Conservation (phyloP, 805 yeast species). For the Myxozyma vanderwaltii region DNA sequence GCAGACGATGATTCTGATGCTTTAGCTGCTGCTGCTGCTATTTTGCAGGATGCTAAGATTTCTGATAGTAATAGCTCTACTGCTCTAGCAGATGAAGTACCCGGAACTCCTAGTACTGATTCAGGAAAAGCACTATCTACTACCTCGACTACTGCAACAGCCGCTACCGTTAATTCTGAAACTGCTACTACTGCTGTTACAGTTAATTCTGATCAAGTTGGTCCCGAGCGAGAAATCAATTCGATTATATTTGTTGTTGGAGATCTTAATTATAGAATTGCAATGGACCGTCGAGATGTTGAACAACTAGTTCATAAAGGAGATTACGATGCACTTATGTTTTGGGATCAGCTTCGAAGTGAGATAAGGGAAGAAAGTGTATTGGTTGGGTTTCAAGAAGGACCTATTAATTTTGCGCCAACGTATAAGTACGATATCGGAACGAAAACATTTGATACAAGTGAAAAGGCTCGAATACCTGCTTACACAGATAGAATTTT, state of each 20-base stretch:
- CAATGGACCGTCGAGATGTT: conserved; percentile 41
- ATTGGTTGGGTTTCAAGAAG: conserved; percentile 53
- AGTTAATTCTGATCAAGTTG: conserved; percentile 26
- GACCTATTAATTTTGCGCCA: conserved; percentile 53
- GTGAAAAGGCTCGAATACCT: conserved; percentile 48
- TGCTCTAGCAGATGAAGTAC: background rate
- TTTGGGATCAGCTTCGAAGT: conserved; percentile 49
- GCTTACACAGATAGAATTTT: conserved; percentile 63
- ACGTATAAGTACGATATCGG: conserved; percentile 52
- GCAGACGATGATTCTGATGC: conserved; percentile 18
- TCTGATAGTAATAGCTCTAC: background rate
- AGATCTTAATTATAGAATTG: conserved; percentile 56
- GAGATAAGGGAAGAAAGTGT: conserved; percentile 45
- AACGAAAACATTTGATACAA: conserved; percentile 27
- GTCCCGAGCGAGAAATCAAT: conserved; percentile 29
- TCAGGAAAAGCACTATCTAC: conserved; percentile 14
- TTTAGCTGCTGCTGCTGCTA: conserved; percentile 6
- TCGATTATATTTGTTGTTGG: conserved; percentile 50
- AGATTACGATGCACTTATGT: conserved; percentile 45
- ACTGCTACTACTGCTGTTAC: conserved; percentile 24
- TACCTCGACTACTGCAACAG: conserved; percentile 14
- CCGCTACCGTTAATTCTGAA: conserved; percentile 7
- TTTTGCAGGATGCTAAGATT: background rate
- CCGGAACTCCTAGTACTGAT: conserved; percentile 7
- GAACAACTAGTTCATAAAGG: conserved; percentile 40